phyloP scores from a whole-genome alignment of 371 early-diverging fungal species.

The Apophysomyces sp. region DNA sequence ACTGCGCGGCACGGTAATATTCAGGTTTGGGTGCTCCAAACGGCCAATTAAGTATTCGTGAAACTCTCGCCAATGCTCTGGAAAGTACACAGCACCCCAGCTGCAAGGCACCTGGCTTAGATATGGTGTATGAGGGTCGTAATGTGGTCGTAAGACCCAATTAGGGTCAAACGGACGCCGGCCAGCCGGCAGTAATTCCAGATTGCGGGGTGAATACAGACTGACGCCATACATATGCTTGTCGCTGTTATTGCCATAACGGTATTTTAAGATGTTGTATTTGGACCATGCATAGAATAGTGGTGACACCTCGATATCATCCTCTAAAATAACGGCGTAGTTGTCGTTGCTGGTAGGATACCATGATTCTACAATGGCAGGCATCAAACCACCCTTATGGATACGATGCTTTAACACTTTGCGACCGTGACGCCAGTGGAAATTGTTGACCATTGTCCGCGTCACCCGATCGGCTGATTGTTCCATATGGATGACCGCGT shows the following conservation, averaged over 20 bases:
- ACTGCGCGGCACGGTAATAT: conserved; percentile 54
- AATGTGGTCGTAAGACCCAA: conserved; percentile 23
- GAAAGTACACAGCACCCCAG: conserved; percentile 72
- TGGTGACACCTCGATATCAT: conserved; percentile 69
- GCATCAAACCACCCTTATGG: conserved; percentile 61
- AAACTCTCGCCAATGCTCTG: conserved; percentile 68
- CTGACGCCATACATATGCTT: conserved; percentile 58
- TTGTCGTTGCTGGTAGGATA: conserved; percentile 56
- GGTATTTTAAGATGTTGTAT: conserved; percentile 58
- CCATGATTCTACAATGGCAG: conserved; percentile 68
- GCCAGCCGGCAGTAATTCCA: conserved; percentile 52
- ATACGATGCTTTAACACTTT: conserved; percentile 60
- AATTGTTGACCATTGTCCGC: conserved; percentile 39
- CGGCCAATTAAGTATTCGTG: conserved; percentile 54
- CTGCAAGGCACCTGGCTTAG: conserved; percentile 61
- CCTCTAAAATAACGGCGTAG: conserved; percentile 64
- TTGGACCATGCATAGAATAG: conserved; percentile 63
- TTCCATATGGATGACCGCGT: conserved; percentile 57
- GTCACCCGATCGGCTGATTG: conserved; percentile 57
- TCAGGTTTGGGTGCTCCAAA: conserved; percentile 43
- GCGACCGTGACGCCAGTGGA: conserved; percentile 50
- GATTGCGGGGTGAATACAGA: conserved; percentile 59
- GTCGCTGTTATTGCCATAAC: conserved; percentile 39
- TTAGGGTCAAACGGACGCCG: conserved; percentile 45
- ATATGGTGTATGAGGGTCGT: conserved; percentile 48